Conservation (phyloP, 2,329 filamentous ascomycete species). For the Chaetothyriales sp. region DNA sequence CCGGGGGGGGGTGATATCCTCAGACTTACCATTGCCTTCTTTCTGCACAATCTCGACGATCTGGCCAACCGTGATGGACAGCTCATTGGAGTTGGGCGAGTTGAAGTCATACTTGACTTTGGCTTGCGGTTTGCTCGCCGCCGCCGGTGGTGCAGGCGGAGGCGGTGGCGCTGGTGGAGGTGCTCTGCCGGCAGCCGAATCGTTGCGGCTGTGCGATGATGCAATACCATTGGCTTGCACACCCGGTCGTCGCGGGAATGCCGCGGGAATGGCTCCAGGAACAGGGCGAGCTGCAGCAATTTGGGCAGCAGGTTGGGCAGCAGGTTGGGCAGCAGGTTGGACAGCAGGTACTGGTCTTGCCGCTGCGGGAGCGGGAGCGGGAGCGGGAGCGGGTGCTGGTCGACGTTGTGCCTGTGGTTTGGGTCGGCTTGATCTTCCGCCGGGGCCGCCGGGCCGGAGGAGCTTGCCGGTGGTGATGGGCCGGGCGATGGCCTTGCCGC, state of each 20-base stretch:
- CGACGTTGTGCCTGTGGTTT: conserved; percentile 10
- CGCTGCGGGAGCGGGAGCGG: conserved; percentile 15
- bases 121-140: conserved; percentile 59
- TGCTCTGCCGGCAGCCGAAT: conserved; percentile 39
- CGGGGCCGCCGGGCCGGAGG: conserved; percentile 77
- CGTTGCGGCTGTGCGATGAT: conserved; percentile 40
- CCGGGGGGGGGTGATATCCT: neutral
- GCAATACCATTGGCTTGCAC: conserved; percentile 29
- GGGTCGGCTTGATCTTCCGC: conserved; percentile 59
- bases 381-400: conserved; percentile 26
- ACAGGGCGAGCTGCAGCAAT: conserved; percentile 24
- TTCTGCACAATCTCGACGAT: conserved; percentile 84
- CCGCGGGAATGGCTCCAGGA: conserved; percentile 1
- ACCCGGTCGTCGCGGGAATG: conserved; percentile 28
- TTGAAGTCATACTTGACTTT: conserved; percentile 88
- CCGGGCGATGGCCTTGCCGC: conserved; percentile 71
- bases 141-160: conserved; percentile 45
- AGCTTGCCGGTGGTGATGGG: conserved; percentile 90
- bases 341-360: conserved; percentile 16
- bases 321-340: conserved; percentile 12
- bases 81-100: conserved; percentile 71
- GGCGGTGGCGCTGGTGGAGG: conserved; percentile 44
- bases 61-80: conserved; percentile 67
- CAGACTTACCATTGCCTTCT: conserved; percentile 71
- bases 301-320: conserved; percentile 20